Percentiles rank a stretch among this genome's conserved stretches.
Evolutionary conservation across 1,284 basidiomycete species (phyloP).

Genomic region (Ceratorhiza oryzae-sativae): DNA sequence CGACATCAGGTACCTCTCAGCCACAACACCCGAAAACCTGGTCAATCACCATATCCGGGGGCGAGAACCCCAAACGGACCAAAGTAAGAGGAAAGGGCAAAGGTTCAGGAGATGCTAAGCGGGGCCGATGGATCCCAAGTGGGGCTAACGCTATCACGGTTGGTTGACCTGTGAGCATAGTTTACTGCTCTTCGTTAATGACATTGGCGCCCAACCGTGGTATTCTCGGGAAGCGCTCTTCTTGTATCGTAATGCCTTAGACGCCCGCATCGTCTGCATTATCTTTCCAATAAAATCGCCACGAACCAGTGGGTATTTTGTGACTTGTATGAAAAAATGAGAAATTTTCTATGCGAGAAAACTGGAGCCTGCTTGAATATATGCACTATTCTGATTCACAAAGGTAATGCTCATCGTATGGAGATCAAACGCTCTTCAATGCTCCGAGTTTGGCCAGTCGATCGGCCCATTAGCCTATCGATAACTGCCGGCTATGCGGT

Average conservation of each 20-base stretch:
- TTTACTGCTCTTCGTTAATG: too few relatives aligned
- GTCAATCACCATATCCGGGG: constrained; percentile 65
- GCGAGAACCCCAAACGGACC: constrained; percentile 57
- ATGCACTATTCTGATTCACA: constrained; percentile 1
- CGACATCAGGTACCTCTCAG: constrained; percentile 68
- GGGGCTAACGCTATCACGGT: constrained; percentile 87
- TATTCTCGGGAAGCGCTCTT: neutral
- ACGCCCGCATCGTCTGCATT: too few relatives aligned
- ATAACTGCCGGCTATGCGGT: neutral
- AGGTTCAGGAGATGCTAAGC: constrained; percentile 51
- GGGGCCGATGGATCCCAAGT: constrained; percentile 51
- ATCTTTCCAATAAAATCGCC: neutral
- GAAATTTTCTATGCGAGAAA: neutral
- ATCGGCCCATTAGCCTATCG: neutral
- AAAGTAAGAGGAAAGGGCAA: constrained; percentile 51
- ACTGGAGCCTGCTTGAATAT: neutral
- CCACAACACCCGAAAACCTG: constrained; percentile 66
- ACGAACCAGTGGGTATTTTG: neutral
- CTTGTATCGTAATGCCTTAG: neutral
- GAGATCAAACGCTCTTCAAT: neutral
- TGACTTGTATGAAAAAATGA: neutral
- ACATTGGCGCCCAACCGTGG: neutral
- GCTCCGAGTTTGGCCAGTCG: neutral
- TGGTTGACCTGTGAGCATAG: constrained; percentile 55
- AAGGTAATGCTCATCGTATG: neutral